Base-by-base conservation (phyloP, 331 rosid genomes). In the Dryas integrifolia region DNA sequence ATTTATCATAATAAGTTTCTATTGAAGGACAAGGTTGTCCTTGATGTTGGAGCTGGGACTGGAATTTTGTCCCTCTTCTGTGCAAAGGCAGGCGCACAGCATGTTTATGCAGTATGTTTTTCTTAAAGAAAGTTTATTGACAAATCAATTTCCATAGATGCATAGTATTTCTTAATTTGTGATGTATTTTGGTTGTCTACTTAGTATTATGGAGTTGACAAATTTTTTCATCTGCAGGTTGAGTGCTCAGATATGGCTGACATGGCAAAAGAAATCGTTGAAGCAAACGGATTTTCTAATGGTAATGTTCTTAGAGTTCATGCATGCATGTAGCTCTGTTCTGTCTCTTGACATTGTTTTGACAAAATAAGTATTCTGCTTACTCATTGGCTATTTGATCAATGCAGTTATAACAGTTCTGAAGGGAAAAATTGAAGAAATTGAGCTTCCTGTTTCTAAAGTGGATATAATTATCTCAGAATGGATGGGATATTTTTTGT, bases 231-330 rank as follows among this genome's bases (percentile, higher is more conserved):
- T 72, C 48, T 50, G 35, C 80, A 92, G 99, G 99, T 95, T 50
- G 99, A 95, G 79, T 95, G 99, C 97, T 95, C 99, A 8, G 84
- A 90, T 40, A 95, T 95, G 99, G 99, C 99, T 47, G 93, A 92
- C 77, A 92, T 81, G 94, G 99, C 99, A 18, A 90, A 88, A 81
- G 92, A 95, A 80, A 95, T 95, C 15, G 97, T 95, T 47, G 98
- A 88, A 85, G 62, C 87, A 14, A 95, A 95, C 61, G 98, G 99
- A 49, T 90, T 51, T 82, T 87, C 96, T 57, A 80, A 87, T 72
- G 89, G 99, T 92, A 84, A 77, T 70, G 65, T 67, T 58, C 56
- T 78, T 70, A 58, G 26, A 50, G 11, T 58, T 69, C 38, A 5
- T 30, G 6, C 69, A 21, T 73, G 69, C 47, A 24, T 57, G 5